Percentiles rank a stretch among this genome's conserved stretches.
These are phyloP conservation scores for Rhodomyrtus psidioides DNA, from an alignment of 441 rosid species.

Conservation along the genomic window DNA sequence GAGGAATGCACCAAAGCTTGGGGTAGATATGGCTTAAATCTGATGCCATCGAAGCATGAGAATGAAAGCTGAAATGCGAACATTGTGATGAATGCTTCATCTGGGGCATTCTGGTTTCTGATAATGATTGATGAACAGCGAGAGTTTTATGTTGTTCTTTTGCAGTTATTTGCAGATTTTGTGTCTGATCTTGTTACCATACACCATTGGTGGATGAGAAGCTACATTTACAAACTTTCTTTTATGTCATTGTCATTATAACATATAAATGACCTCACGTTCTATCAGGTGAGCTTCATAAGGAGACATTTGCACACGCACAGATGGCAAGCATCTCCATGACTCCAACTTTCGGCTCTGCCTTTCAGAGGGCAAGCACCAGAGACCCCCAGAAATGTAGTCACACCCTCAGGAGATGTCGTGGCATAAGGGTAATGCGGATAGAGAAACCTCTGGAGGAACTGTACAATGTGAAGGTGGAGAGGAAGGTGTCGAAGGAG, in stretches of 20 bases:
- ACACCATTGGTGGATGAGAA: neutral
- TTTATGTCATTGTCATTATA: neutral
- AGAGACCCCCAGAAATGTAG: neutral
- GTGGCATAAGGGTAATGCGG: conserved; percentile 42
- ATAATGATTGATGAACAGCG: neutral
- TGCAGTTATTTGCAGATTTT: neutral
- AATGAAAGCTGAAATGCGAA: neutral
- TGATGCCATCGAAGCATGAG: neutral
- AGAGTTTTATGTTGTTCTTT: neutral
- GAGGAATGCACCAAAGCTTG: neutral
- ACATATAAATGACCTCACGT: neutral
- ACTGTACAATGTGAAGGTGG: conserved; percentile 72
- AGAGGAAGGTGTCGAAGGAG: conserved; percentile 44
- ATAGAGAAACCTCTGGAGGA: conserved; percentile 69
- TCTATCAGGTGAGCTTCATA: neutral
- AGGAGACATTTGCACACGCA: neutral
- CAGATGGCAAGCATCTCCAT: conserved; percentile 37
- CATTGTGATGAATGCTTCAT: neutral
- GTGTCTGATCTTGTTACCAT: neutral
- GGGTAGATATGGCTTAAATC: neutral
- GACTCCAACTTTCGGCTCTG: conserved; percentile 25
- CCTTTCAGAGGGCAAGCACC: conserved; percentile 22
- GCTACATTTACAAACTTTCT: neutral
- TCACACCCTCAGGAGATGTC: conserved; percentile 7
- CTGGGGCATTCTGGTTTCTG: neutral